Percentiles rank a stretch among this genome's conserved stretches.
These are phyloP conservation scores for Nephelium lappaceum DNA, from an alignment of 345 rosid species.

Conservation along the genomic window DNA sequence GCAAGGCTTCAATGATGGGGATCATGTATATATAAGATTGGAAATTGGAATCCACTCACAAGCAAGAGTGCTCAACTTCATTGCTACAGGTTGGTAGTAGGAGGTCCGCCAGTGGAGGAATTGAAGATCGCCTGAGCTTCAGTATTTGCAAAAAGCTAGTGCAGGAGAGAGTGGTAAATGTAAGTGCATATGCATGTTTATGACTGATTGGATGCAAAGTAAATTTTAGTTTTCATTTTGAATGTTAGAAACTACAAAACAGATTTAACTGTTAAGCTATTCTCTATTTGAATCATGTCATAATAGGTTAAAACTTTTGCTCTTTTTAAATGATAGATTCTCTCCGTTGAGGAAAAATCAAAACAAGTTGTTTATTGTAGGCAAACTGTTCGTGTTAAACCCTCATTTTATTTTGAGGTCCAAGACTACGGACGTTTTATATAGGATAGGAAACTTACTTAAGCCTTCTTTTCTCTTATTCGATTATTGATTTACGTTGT, in stretches of 20 bases:
- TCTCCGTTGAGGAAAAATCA: background rate
- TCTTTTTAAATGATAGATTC: background rate
- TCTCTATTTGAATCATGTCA: background rate
- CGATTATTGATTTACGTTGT: background rate
- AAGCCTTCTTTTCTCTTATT: no score
- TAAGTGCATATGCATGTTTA: background rate
- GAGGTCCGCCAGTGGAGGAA: slow-evolving; percentile 49
- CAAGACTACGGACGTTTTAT: background rate
- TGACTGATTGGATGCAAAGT: background rate
- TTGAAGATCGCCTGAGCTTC: slow-evolving; percentile 81
- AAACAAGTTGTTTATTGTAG: background rate
- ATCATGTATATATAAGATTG: slow-evolving; percentile 64
- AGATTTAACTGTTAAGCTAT: background rate
- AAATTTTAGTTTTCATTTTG: background rate
- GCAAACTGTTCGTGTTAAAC: background rate
- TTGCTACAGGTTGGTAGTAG: slow-evolving; percentile 44
- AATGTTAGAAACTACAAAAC: background rate
- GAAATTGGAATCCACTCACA: slow-evolving; percentile 56
- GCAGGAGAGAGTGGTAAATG: slow-evolving; percentile 49
- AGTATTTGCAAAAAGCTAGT: slow-evolving; percentile 87
- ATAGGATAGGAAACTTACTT: background rate
- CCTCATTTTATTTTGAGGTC: background rate
- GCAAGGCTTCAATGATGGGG: slow-evolving; percentile 55
- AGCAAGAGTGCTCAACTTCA: slow-evolving; percentile 46
- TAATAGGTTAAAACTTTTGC: background rate